These are phyloP conservation scores for Chenopodium berlandieri DNA, from an alignment of 148 eudicot species.

Conservation along the genomic window DNA sequence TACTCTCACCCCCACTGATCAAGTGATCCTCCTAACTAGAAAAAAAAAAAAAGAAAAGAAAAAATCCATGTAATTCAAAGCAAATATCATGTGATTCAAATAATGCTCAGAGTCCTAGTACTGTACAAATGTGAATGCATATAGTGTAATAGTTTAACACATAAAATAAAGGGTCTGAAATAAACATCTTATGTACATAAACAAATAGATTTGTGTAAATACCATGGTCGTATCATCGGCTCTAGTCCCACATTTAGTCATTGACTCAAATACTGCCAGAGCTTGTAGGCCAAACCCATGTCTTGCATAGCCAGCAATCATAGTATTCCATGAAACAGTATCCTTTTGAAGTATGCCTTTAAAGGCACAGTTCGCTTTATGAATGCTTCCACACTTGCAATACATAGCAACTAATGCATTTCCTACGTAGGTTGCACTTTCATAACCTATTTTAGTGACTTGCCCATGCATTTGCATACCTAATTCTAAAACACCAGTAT, in stretches of 20 bases:
- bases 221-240: conserved; percentile 52
- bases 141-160: no score
- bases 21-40: neutral
- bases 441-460: conserved; percentile 37
- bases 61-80: no score
- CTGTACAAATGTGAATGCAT: neutral
- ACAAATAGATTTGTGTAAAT: neutral
- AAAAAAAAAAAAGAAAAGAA: neutral
- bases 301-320: conserved; percentile 66
- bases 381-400: conserved; percentile 48
- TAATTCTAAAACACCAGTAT: conserved; percentile 42
- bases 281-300: conserved; percentile 49
- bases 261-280: conserved; percentile 35
- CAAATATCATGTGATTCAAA: no score
- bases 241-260: conserved; percentile 28
- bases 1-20: neutral
- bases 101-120: neutral
- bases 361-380: conserved; percentile 43
- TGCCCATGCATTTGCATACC: conserved; percentile 47
- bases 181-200: neutral
- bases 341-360: conserved; percentile 34
- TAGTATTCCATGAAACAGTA: conserved; percentile 70
- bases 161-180: neutral
- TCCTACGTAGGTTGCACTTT: conserved; percentile 36
- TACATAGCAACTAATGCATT: conserved; percentile 54